Conservation (phyloP, 2,329 filamentous ascomycete species). For the Epichloe festucae region DNA sequence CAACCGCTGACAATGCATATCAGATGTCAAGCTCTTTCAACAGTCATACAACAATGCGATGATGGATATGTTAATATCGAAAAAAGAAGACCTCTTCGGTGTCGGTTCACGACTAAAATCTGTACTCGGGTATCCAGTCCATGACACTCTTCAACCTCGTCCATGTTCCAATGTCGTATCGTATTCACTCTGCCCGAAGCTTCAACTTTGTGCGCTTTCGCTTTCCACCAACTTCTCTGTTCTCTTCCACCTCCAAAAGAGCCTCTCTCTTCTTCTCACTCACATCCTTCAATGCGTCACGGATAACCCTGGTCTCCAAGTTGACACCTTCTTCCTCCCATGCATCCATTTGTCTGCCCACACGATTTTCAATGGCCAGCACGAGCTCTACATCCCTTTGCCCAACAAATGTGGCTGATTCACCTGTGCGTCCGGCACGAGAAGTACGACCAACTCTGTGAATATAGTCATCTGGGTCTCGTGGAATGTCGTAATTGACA, state of each 20-base stretch:
- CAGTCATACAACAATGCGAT: no score
- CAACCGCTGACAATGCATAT: no score
- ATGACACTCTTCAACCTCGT: not conserved
- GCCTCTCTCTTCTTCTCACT: conserved; percentile 95
- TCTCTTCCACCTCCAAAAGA: conserved; percentile 79
- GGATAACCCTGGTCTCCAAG: conserved; percentile 77
- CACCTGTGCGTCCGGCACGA: conserved; percentile 72
- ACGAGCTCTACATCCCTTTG: conserved; percentile 86
- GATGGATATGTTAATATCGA: no score
- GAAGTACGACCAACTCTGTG: conserved; percentile 93
- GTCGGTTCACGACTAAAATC: no score
- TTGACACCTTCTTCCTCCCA: conserved; percentile 89
- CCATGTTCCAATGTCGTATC: no score
- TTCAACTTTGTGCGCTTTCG: conserved; percentile 49
- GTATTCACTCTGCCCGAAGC: conserved; percentile 23
- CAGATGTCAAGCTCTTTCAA: no score
- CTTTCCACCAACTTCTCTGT: conserved; percentile 84
- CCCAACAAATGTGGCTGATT: conserved; percentile 77
- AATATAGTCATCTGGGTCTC: conserved; percentile 96
- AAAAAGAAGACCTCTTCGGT: no score
- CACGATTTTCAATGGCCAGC: conserved; percentile 76
- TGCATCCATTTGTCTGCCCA: conserved; percentile 65
- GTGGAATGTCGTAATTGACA: conserved; percentile 88
- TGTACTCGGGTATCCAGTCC: not conserved
- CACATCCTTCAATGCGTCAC: conserved; percentile 77